These are phyloP conservation scores for Periconia sp. DNA, from an alignment of 2,329 filamentous ascomycete genomes.

Conservation along the genomic window DNA sequence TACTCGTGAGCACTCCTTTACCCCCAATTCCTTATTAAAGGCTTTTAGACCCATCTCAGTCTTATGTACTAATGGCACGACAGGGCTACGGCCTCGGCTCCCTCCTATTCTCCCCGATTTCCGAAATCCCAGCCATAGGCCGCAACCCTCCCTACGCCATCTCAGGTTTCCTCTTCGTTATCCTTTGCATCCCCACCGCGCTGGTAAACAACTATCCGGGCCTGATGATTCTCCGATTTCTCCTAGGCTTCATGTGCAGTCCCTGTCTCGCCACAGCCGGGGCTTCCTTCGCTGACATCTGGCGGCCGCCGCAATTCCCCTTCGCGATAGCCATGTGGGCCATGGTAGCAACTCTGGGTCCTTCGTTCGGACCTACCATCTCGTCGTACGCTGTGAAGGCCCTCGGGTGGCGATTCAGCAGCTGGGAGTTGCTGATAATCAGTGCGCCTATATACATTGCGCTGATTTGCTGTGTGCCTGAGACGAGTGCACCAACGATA, in stretches of 20 bases:
- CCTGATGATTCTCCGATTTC: constrained; percentile 60
- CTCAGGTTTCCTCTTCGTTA: constrained; percentile 71
- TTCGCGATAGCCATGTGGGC: constrained; percentile 51
- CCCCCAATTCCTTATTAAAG: too few relatives aligned
- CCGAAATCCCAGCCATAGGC: constrained; percentile 69
- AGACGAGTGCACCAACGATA: constrained; percentile 76
- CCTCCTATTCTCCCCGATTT: constrained; percentile 69
- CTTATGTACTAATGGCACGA: too few relatives aligned
- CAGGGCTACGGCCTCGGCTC: constrained; percentile 64
- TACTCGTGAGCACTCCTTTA: constrained; percentile 45
- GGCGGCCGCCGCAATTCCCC: constrained; percentile 46
- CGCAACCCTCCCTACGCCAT: constrained; percentile 71
- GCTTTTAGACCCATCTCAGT: too few relatives aligned
- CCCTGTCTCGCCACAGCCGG: constrained; percentile 44
- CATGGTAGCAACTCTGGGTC: constrained; percentile 58
- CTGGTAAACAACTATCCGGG: constrained; percentile 67
- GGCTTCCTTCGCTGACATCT: constrained; percentile 43
- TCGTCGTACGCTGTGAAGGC: constrained; percentile 77
- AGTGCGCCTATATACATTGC: constrained; percentile 72
- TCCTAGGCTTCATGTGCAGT: constrained; percentile 42
- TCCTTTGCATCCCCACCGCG: constrained; percentile 69
- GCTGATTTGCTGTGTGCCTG: constrained; percentile 81
- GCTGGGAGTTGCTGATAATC: constrained; percentile 83
- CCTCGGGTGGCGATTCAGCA: constrained; percentile 79
- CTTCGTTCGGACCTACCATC: constrained; percentile 66